A percentile compares a stretch with the other conserved stretches of the same genome.
Conservation (phyloP, 371 early-diverging fungal genomes). For the Thermomucor indicae-seudaticae region DNA sequence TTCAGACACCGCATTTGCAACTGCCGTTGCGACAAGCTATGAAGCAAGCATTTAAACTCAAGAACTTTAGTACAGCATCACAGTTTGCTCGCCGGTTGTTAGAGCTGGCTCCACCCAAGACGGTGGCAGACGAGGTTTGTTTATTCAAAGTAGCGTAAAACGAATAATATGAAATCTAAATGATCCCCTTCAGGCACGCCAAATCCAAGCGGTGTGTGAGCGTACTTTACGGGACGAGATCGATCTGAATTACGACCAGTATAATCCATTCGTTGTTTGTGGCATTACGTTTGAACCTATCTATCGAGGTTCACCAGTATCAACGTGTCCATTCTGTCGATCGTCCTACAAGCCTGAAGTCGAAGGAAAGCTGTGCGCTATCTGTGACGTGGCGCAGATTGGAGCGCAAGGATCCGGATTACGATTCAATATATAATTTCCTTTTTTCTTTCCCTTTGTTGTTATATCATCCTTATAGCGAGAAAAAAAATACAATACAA, state of each 20-base stretch:
- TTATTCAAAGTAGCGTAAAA: no score
- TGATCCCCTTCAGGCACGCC: no score
- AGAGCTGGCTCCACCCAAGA: constrained; percentile 78
- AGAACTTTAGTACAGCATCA: constrained; percentile 78
- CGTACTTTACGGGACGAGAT: constrained; percentile 78
- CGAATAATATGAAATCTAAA: no score
- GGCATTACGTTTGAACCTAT: constrained; percentile 80
- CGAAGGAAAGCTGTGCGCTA: constrained; percentile 71
- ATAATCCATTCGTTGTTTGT: constrained; percentile 88
- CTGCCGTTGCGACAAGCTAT: constrained; percentile 82
- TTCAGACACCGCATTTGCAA: constrained; percentile 84
- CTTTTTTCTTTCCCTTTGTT: background rate
- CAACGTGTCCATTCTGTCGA: constrained; percentile 83
- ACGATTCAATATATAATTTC: constrained; percentile 29
- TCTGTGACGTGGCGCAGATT: constrained; percentile 79
- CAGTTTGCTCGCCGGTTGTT: constrained; percentile 84
- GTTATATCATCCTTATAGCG: no score
- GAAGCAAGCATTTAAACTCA: constrained; percentile 72
- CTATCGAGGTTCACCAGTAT: constrained; percentile 75
- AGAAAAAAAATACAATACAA: no score
- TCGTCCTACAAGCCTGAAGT: constrained; percentile 84
- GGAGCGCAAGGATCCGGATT: constrained; percentile 49
- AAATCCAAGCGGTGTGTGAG: constrained; percentile 76
- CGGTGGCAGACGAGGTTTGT: constrained; percentile 74
- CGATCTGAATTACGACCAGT: constrained; percentile 86